Base-by-base conservation (phyloP, 805 yeast species). In the Saccharomycopsis microspora region DNA sequence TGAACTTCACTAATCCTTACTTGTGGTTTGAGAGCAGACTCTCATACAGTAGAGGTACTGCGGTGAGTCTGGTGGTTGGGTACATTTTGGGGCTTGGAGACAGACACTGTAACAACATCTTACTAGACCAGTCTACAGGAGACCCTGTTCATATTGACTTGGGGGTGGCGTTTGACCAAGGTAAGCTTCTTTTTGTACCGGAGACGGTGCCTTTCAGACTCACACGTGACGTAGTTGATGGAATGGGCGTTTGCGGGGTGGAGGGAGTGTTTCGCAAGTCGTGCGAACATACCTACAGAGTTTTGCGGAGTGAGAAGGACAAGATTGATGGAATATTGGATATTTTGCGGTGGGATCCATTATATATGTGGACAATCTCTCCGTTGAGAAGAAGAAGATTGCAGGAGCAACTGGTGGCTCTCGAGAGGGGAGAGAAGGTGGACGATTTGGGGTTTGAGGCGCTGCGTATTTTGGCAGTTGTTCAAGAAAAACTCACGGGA, bases 111-210 rank as follows among this genome's bases (percentile, higher is more conserved):
- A 88, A 88, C 61, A 93, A 93, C 60, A 82, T 93, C 37, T 63
- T 93, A 42, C 59, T 93, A n/a, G 97, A 93, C 61, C 70, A 71
- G 43, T 58, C 61, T n/a, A 73, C 85, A 0, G 97, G 97, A 0
- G 96, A 89, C 56, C 95, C 96, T 0, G 80, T 93, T 30, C 98
- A 94, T 60, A 94, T 93, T 55, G 99, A 93, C 62, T 66, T 93
- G 11, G 99, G 98, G 0, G 89, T 93, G 41, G 94, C 97, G 0
- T 93, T 93, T 66, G 98, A 93, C 61, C 96, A 88, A 58, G 98
- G 97, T 0, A 80, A 75, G 56, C 64, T 79, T 9, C 67, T 93
- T 38, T 82, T 90, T 0, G 75, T 90, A 5, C 98, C 99, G 0
- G 99, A 93, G 58, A 72, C 84, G 0, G 95, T 94, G 4, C 98